phyloP scores from a whole-genome alignment of 306 rosid genomes.

The Potentilla sterilis region DNA sequence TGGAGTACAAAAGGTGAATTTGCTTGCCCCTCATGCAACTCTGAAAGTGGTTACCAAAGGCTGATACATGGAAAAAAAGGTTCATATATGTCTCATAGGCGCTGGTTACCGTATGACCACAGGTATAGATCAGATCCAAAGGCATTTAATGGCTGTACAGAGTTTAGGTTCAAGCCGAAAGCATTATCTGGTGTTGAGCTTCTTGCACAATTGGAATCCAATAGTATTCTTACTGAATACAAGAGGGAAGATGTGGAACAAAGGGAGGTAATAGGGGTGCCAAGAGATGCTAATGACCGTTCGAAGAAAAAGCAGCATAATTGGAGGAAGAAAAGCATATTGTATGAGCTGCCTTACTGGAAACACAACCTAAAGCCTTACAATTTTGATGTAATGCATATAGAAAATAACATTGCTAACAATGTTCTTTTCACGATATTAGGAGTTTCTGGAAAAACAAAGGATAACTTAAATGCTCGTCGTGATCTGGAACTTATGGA shows the following conservation, averaged over 20 bases:
- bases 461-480: neutral
- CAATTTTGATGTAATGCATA: slow-evolving; percentile 16
- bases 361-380: neutral
- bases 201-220: neutral
- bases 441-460: neutral
- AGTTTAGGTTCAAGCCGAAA: neutral
- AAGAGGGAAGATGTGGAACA: neutral
- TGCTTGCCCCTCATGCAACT: neutral
- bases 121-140: neutral
- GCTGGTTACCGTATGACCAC: neutral
- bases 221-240: neutral
- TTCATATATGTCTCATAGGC: neutral
- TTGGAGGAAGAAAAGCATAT: neutral
- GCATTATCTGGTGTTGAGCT: neutral
- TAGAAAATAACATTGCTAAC: slow-evolving; percentile 4
- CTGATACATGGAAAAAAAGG: neutral
- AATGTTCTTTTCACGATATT: slow-evolving; percentile 12
- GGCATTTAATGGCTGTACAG: neutral
- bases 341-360: neutral
- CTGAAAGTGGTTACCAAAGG: neutral
- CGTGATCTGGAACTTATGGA: neutral
- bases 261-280: neutral
- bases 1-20: neutral
- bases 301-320: neutral
- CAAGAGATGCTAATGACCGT: neutral